These are phyloP conservation scores for Gigaspora rosea DNA, from an alignment of 192 early-diverging fungal genomes.

Conservation along the genomic window DNA sequence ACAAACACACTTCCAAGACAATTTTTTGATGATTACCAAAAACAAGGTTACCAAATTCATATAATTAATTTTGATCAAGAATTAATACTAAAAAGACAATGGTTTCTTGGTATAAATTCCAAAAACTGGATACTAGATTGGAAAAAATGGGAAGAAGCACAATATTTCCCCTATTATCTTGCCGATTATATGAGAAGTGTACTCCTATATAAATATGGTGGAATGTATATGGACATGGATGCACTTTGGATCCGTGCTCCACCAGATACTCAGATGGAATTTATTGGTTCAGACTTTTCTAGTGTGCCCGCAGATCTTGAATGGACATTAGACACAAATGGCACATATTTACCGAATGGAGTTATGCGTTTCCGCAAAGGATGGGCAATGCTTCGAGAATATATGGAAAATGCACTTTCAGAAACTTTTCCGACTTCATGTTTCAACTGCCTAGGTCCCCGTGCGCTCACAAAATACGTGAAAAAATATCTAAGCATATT, in stretches of 20 bases:
- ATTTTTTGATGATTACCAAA: slow-evolving; percentile 55
- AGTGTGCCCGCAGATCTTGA: slow-evolving; percentile 43
- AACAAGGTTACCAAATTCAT: slow-evolving; percentile 57
- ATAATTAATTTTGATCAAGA: slow-evolving; percentile 57
- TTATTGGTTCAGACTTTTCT: slow-evolving; percentile 58
- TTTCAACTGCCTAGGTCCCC: slow-evolving; percentile 62
- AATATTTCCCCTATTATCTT: slow-evolving; percentile 56
- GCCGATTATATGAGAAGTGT: slow-evolving; percentile 57
- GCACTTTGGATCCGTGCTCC: slow-evolving; percentile 59
- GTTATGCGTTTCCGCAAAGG: slow-evolving; percentile 61
- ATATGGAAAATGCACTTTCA: slow-evolving; percentile 53
- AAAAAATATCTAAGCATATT: slow-evolving; percentile 43
- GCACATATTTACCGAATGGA: slow-evolving; percentile 55
- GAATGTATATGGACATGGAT: slow-evolving; percentile 68
- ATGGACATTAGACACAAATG: slow-evolving; percentile 57
- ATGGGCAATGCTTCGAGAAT: slow-evolving; percentile 55
- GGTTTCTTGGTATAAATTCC: slow-evolving; percentile 60
- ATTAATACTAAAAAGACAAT: slow-evolving; percentile 50
- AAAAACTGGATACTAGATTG: slow-evolving; percentile 53
- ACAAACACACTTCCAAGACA: slow-evolving; percentile 49
- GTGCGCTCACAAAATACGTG: slow-evolving; percentile 58
- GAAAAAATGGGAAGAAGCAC: slow-evolving; percentile 54
- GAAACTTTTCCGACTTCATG: slow-evolving; percentile 52
- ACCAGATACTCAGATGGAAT: slow-evolving; percentile 51
- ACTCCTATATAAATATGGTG: slow-evolving; percentile 60